A percentile compares a stretch with the other conserved stretches of the same genome.
Evolutionary conservation across 164 flowering plant species (phyloP).

Genomic region (Nymphaea thermarum): DNA sequence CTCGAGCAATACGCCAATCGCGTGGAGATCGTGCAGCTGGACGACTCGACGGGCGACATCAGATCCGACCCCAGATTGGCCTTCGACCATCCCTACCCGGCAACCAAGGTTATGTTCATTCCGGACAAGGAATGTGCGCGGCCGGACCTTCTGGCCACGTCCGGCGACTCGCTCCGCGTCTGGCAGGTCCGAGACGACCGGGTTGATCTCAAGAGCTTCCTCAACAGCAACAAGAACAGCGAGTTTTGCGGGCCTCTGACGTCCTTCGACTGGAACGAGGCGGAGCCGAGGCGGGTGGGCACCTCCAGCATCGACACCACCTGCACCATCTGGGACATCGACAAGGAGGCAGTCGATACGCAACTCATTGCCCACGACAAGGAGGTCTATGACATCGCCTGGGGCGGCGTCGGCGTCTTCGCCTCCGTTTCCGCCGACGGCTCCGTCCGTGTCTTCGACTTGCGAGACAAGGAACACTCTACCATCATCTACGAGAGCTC

Average conservation of each 20-base stretch:
- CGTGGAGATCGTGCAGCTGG: slow-evolving; percentile 73
- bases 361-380: slow-evolving; percentile 86
- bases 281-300: slow-evolving; percentile 69
- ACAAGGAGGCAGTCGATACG: slow-evolving; percentile 61
- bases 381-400: slow-evolving; percentile 89
- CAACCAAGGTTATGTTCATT: slow-evolving; percentile 73
- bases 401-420: slow-evolving; percentile 90
- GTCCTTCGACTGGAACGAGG: slow-evolving; percentile 91
- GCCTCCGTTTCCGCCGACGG: slow-evolving; percentile 95
- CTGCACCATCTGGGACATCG: slow-evolving; percentile 89
- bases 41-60: slow-evolving; percentile 70
- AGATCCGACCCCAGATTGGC: slow-evolving; percentile 53
- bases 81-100: slow-evolving; percentile 88
- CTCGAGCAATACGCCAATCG: slow-evolving; percentile 67
- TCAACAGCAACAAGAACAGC: slow-evolving; percentile 57
- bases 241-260: slow-evolving; percentile 70
- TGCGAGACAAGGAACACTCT: slow-evolving; percentile 89
- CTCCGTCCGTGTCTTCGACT: slow-evolving; percentile 71
- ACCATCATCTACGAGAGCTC: slow-evolving; percentile 89
- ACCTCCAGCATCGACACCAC: slow-evolving; percentile 90
- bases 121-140: slow-evolving; percentile 70
- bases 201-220: slow-evolving; percentile 35
- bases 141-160: slow-evolving; percentile 84
- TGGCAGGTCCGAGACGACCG: slow-evolving; percentile 41
- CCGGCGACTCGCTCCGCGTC: slow-evolving; percentile 60